These are phyloP conservation scores for Colletotrichum eremochloae DNA, from an alignment of 2,329 filamentous ascomycete species.

Conservation along the genomic window DNA sequence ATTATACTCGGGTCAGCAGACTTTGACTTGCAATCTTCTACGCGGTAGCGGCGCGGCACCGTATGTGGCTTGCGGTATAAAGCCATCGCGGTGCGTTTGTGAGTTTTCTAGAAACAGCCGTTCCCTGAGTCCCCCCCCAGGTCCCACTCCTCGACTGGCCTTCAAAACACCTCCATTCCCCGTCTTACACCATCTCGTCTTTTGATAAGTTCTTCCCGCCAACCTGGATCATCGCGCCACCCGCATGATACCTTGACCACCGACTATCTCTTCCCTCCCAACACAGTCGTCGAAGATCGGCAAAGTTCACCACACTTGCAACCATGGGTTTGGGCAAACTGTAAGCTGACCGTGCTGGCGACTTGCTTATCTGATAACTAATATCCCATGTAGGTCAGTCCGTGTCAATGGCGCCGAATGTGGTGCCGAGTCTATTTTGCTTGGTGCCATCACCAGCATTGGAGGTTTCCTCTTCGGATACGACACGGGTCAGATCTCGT, in stretches of 20 bases:
- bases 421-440: conserved; percentile 55
- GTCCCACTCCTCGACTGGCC: neutral
- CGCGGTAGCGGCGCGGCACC: neutral
- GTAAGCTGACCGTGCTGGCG: conserved; percentile 11
- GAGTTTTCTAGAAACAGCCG: neutral
- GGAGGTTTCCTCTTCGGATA: conserved; percentile 75
- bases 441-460: conserved; percentile 67
- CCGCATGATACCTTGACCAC: conserved; percentile 16
- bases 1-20: conserved; percentile 17
- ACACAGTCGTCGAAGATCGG: neutral
- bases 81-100: conserved; percentile 23
- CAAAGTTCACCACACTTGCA: neutral
- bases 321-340: conserved; percentile 39
- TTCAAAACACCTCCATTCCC: neutral
- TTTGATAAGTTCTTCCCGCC: neutral
- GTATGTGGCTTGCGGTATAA: conserved; percentile 35
- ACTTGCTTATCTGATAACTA: neutral
- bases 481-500: conserved; percentile 72
- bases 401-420: conserved; percentile 59
- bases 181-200: neutral
- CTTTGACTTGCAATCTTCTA: conserved; percentile 14
- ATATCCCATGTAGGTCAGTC: conserved; percentile 51
- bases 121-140: neutral
- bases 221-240: neutral
- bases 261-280: neutral